Percentiles rank a stretch among this genome's conserved stretches.
Evolutionary conservation across 208 protist genomes (phyloP).

Genomic region (Crithidia mellificae): DNA sequence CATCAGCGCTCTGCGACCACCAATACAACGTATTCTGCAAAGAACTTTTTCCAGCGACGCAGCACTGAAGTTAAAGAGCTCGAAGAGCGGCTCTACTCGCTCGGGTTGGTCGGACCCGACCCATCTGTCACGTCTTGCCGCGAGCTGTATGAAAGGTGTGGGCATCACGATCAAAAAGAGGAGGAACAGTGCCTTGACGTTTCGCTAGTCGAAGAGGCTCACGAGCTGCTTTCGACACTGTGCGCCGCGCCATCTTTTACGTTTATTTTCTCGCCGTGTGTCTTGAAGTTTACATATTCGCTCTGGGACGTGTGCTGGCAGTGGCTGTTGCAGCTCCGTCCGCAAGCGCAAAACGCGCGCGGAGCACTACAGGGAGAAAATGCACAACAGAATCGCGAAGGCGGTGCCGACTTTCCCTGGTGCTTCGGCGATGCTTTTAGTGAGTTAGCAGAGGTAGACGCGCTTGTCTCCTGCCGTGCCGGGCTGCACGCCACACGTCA

Average conservation of each 20-base stretch:
- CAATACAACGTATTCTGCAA: no score
- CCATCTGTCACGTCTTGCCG: background rate
- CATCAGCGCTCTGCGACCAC: no score
- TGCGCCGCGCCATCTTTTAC: background rate
- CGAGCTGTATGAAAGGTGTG: no score
- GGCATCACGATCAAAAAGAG: background rate
- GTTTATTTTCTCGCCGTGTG: slow-evolving; percentile 6
- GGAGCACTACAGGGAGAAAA: no score
- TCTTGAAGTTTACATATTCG: background rate
- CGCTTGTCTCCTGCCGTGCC: slow-evolving; percentile 19
- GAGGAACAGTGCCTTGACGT: background rate
- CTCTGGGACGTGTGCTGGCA: slow-evolving; percentile 5
- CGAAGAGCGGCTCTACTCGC: background rate
- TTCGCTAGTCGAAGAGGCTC: background rate
- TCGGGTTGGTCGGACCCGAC: background rate
- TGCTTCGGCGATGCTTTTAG: no score
- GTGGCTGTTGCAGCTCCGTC: background rate
- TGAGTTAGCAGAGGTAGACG: slow-evolving; percentile 11
- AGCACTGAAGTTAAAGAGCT: background rate
- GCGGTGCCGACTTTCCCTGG: no score
- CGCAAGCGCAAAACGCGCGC: background rate
- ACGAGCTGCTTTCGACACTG: background rate
- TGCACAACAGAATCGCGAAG: no score
- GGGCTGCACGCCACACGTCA: slow-evolving; percentile 2
- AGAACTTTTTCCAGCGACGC: background rate